Conservation (phyloP, 768 basidiomycete species). For the Amanita muscaria region DNA sequence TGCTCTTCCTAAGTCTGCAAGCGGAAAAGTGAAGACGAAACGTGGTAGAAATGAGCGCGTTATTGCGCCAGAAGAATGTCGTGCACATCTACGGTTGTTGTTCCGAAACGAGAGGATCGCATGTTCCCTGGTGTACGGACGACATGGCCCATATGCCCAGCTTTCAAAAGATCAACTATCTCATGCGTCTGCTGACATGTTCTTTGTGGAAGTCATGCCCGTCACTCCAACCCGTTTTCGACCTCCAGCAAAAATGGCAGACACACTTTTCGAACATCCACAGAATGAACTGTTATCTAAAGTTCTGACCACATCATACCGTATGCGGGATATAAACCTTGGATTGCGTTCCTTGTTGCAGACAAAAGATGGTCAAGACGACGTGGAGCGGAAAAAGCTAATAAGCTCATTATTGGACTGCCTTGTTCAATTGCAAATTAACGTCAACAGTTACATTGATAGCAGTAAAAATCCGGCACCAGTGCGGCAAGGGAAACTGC, state of each 20-base stretch:
- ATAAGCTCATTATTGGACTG: constrained; percentile 68
- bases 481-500: constrained; percentile 80
- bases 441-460: constrained; percentile 97
- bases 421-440: constrained; percentile 83
- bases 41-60: constrained; percentile 88
- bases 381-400: constrained; percentile 40
- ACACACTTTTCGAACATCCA: constrained; percentile 89
- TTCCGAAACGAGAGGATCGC: constrained; percentile 79
- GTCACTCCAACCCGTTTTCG: constrained; percentile 95
- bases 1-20: constrained; percentile 59
- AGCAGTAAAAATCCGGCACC: constrained; percentile 88
- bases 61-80: constrained; percentile 84
- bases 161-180: constrained; percentile 53
- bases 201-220: constrained; percentile 89
- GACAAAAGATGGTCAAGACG: constrained; percentile 48
- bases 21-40: constrained; percentile 64
- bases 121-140: constrained; percentile 83
- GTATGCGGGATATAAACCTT: constrained; percentile 67
- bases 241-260: constrained; percentile 86
- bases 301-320: constrained; percentile 73
- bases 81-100: constrained; percentile 84
- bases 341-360: constrained; percentile 52
- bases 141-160: constrained; percentile 78
- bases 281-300: constrained; percentile 86
- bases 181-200: constrained; percentile 84